Evolutionary conservation across 2,329 filamentous ascomycete genomes (phyloP).

Genomic region (Fusarium burgessii): DNA sequence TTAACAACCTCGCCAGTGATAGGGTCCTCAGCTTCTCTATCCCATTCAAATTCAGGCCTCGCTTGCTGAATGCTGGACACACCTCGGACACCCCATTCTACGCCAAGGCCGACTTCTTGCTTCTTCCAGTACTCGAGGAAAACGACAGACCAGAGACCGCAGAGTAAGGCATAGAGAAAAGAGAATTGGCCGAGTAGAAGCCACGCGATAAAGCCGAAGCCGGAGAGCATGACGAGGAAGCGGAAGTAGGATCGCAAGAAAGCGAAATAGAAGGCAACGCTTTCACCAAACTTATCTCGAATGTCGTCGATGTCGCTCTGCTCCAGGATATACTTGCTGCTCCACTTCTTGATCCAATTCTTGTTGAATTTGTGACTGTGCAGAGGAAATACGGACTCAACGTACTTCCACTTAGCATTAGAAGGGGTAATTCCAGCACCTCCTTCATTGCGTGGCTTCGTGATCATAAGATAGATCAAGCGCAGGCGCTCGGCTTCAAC

Average conservation of each 20-base stretch:
- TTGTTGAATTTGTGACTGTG: constrained; percentile 83
- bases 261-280: constrained; percentile 94
- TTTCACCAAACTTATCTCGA: constrained; percentile 81
- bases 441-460: constrained; percentile 77
- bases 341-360: constrained; percentile 79
- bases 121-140: constrained; percentile 98
- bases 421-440: constrained; percentile 82
- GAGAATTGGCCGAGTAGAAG: constrained; percentile 88
- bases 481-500: constrained; percentile 90
- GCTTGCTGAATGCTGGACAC: constrained; percentile 85
- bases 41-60: constrained; percentile 81
- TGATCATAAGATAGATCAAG: constrained; percentile 87
- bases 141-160: constrained; percentile 86
- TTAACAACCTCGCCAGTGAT: constrained; percentile 83
- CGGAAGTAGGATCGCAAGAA: constrained; percentile 92
- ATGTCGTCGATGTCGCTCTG: constrained; percentile 78
- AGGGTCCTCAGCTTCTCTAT: constrained; percentile 80
- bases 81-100: constrained; percentile 89
- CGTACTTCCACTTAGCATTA: constrained; percentile 76
- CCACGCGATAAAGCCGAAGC: constrained; percentile 82
- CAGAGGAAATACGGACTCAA: constrained; percentile 81
- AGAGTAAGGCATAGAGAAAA: constrained; percentile 80
- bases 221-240: constrained; percentile 85
- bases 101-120: constrained; percentile 85
- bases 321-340: constrained; percentile 76